phyloP scores from a whole-genome alignment of 176 grass and related monocot species.

The Musa beccarii region DNA sequence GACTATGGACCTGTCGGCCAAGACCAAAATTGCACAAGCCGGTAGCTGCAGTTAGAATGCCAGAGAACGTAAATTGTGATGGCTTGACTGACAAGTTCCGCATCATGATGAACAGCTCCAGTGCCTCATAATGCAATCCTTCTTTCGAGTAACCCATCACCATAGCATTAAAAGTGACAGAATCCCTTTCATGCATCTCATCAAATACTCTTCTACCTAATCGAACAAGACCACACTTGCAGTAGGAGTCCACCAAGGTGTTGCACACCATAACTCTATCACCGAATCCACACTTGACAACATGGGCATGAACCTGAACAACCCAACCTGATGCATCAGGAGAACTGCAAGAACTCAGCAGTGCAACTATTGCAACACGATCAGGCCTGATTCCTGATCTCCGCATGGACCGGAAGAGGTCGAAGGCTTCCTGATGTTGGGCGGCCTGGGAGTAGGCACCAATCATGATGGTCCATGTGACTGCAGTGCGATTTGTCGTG shows the following conservation, averaged over 20 bases:
- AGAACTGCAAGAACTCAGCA: conserved; percentile 35
- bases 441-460: conserved; percentile 16
- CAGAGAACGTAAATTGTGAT: conserved; percentile 60
- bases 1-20: conserved; percentile 54
- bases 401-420: conserved; percentile 53
- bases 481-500: conserved; percentile 19
- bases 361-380: conserved; percentile 28
- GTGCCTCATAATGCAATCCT: conserved; percentile 38
- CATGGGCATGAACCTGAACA: conserved; percentile 32
- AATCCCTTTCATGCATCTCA: conserved; percentile 55
- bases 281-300: conserved; percentile 40
- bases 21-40: conserved; percentile 37
- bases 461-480: conserved; percentile 83
- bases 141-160: conserved; percentile 71
- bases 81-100: conserved; percentile 8
- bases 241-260: conserved; percentile 73
- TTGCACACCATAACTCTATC: conserved; percentile 37
- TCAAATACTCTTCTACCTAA: conserved; percentile 34
- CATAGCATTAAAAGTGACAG: conserved; percentile 72
- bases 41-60: conserved; percentile 44
- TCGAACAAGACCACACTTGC: conserved; percentile 49
- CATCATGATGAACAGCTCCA: conserved; percentile 51
- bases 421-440: conserved; percentile 25
- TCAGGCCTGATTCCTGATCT: conserved; percentile 33
- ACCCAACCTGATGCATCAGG: conserved; percentile 14